Evolutionary conservation across 1,284 basidiomycete species (phyloP).

Genomic region (Mixia osmundae): DNA sequence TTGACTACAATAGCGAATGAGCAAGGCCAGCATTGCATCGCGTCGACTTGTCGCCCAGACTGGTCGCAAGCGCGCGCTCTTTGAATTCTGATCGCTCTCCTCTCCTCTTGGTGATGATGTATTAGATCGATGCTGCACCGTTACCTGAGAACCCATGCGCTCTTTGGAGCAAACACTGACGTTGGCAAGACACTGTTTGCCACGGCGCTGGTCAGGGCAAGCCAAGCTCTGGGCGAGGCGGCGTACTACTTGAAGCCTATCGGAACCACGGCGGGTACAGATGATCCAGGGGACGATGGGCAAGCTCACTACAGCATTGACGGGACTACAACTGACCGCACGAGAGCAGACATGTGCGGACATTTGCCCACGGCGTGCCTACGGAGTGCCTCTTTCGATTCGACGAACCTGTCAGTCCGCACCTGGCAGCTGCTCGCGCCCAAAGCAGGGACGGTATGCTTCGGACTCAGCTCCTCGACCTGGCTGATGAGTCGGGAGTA

Average conservation of each 20-base stretch:
- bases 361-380: conserved; percentile 32
- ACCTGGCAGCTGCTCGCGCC: conserved; percentile 52
- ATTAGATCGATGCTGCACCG: conserved; percentile 35
- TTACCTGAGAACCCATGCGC: conserved; percentile 57
- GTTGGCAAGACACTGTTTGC: conserved; percentile 81
- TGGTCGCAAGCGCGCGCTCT: too few species aligned
- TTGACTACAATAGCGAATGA: too few species aligned
- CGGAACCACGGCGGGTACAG: conserved; percentile 50
- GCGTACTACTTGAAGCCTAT: conserved; percentile 77
- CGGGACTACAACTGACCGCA: background rate
- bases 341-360: conserved; percentile 41
- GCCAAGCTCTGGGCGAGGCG: conserved; percentile 22
- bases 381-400: conserved; percentile 61
- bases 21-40: too few species aligned
- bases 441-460: conserved; percentile 21
- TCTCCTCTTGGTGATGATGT: too few species aligned
- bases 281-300: conserved; percentile 58
- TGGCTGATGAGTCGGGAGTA: too few species aligned
- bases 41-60: too few species aligned
- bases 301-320: conserved; percentile 23
- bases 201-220: conserved; percentile 53
- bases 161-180: conserved; percentile 78
- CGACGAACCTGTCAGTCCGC: conserved; percentile 74
- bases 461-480: conserved; percentile 10
- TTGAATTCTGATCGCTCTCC: too few species aligned